Percentiles rank a stretch among this genome's conserved stretches.
phyloP scores from a whole-genome alignment of 208 protist species.

The Wallacemonas rigidus region DNA sequence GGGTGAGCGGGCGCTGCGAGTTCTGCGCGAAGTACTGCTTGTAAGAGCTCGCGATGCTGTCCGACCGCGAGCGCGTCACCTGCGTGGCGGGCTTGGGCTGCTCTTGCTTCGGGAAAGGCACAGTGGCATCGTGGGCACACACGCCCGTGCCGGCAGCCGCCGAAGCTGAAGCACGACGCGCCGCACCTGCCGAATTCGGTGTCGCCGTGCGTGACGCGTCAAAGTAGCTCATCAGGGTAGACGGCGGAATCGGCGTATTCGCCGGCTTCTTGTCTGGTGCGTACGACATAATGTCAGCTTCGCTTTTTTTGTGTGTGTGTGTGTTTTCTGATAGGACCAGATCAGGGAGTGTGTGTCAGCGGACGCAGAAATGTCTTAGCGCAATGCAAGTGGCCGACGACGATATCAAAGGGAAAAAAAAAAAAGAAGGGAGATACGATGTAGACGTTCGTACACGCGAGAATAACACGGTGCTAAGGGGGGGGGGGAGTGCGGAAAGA shows the following conservation, averaged over 20 bases:
- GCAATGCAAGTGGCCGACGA: too few relatives aligned
- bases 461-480: too few relatives aligned
- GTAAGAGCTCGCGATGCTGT: constrained; percentile 20
- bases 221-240: constrained; percentile 15
- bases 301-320: too few relatives aligned
- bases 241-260: constrained; percentile 1
- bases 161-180: not conserved
- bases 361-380: too few relatives aligned
- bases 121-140: constrained; percentile 6
- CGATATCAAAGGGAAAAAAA: too few relatives aligned
- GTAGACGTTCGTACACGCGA: too few relatives aligned
- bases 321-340: too few relatives aligned
- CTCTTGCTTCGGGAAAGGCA: not conserved
- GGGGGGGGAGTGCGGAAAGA: too few relatives aligned
- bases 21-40: constrained; percentile 20
- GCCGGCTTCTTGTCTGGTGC: not conserved
- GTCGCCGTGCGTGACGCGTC: constrained; percentile 1
- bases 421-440: too few relatives aligned
- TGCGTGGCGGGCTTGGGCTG: not conserved
- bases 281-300: not conserved
- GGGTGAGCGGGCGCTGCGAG: not conserved
- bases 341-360: too few relatives aligned
- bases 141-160: not conserved
- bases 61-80: not conserved
- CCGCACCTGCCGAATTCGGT: not conserved